Evolutionary conservation across 116 monocot genomes (phyloP), one percentile per base, ranked within the genome.

Genomic region (Trichopus zeylanicus): DNA sequence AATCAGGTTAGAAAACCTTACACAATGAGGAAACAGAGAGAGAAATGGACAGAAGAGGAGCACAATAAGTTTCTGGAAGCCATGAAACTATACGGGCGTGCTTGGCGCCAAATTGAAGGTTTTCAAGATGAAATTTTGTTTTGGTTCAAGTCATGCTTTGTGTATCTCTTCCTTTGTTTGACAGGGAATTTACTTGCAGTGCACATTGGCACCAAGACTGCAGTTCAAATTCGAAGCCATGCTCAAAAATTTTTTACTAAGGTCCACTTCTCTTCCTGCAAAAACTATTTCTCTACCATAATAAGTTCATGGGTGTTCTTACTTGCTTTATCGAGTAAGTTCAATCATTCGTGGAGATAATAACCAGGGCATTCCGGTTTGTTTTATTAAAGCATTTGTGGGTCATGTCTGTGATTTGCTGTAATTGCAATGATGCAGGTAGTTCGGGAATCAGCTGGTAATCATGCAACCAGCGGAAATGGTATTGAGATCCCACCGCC

Each of bases 91-190:
- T 59, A 86, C 38, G 86, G 86, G 7, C 81, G 86, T 16, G 81
- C 78, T n/a, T 86, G 86, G 86, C 73, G 86, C 6, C 72, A 72
- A 12, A 86, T 86, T 9, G 78, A 86, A 86, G 81, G 86, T 86
- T 67, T 46, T 49, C 22, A 8, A 49, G 49, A 49, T 49, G 21
- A 6, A 49, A 9, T 11, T 2, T 46, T 3, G 2, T 46, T 46
- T 46, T 33, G 32, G 8, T 33, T 33, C 6, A 8, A 33, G 8
- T 8, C n/a, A 3, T 42, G 42, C n/a, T 8, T 42, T 42, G n/a
- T 13, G 13, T 0, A 16, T n/a, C 0, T 42, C 42, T 42, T 42
- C 42, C n/a, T 42, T 18, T 13, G 42, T 4, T 42, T 42, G 4
- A 42, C 30, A 59, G 6, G 3, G 37, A 12, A 35, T 46, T 28